These are phyloP conservation scores for Trichosanthes cucumerina DNA, from an alignment of 306 rosid species.

Conservation along the genomic window DNA sequence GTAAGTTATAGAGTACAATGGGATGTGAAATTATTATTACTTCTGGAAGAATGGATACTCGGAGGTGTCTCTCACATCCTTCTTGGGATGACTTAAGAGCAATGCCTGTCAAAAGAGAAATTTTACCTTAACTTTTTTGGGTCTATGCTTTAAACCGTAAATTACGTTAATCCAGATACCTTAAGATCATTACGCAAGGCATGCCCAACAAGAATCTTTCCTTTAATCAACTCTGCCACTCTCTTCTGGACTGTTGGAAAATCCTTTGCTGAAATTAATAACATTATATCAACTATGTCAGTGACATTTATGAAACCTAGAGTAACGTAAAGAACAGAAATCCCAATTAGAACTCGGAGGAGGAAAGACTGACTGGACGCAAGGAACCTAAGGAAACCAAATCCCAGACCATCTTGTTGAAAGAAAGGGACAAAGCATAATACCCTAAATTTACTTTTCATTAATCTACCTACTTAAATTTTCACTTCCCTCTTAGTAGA, in stretches of 20 bases:
- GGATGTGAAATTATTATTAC: slow-evolving; percentile 19
- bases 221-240: slow-evolving; percentile 73
- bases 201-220: slow-evolving; percentile 85
- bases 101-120: slow-evolving; percentile 43
- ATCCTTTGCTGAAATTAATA: slow-evolving; percentile 52
- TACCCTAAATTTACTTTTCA: not conserved
- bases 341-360: not conserved
- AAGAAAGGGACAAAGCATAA: not conserved
- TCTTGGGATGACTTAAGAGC: slow-evolving; percentile 82
- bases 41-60: slow-evolving; percentile 64
- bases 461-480: not conserved
- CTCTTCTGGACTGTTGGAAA: slow-evolving; percentile 60
- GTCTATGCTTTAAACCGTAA: not conserved
- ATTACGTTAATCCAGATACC: slow-evolving; percentile 31
- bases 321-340: not conserved
- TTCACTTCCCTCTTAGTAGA: not conserved
- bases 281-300: not conserved
- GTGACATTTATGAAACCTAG: not conserved
- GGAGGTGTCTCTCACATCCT: slow-evolving; percentile 65
- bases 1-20: not conserved
- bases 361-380: not conserved
- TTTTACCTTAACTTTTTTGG: not conserved
- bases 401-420: not conserved
- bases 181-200: slow-evolving; percentile 85
- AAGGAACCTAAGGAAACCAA: not conserved